Base-by-base conservation (phyloP, 805 yeast genomes). In the Wickerhamomyces queroliae region DNA sequence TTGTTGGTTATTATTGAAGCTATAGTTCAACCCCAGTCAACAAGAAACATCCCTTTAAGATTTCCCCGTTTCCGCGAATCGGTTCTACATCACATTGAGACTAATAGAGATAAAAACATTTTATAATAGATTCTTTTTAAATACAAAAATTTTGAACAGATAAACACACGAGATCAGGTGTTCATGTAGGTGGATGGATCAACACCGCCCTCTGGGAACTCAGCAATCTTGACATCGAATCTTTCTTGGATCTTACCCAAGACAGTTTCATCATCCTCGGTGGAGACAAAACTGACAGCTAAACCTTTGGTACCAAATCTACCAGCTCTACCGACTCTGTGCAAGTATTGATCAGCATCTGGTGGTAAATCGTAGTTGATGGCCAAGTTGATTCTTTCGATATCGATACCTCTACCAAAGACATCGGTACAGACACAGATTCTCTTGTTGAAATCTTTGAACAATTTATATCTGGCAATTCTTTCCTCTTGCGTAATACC, bases 301-400 rank as follows among this genome's bases (percentile, higher is more conserved):
- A 93, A 80, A 72, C 99, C 99, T 73, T 91, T 91, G 62, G 99
- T 91, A 74, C 99, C 99, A 58, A 91, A 91, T 78, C 99, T 90
- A 70, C 99, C 99, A 53, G 99, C 99, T 80, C 99, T 89, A 62
- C 99, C 99, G 48, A 91, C 99, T 74, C 99, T 88, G 74, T 91
- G 99, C 63, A 91, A 78, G 69, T 93, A 91, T 69, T 93, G 97
- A 67, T 91, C 98, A 49, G 98, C 96, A 71, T 90, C 97, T 50
- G 67, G 73, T 55, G 99, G 96, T 73, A 91, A 72, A 69, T 91
- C 99, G 68, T 91, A 91, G 75, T 91, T 93, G 74, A 91, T 89
- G 46, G 99, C 99, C 64, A 91, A 71, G 70, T 91, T 91, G 69
- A 91, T 91, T 72, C 99, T 88, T 76, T 91, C 99, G 53, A 91